Evolutionary conservation across 2,329 filamentous ascomycete species (phyloP), one percentile per base, ranked within the genome.

Genomic region (Lizonia empirigonia): DNA sequence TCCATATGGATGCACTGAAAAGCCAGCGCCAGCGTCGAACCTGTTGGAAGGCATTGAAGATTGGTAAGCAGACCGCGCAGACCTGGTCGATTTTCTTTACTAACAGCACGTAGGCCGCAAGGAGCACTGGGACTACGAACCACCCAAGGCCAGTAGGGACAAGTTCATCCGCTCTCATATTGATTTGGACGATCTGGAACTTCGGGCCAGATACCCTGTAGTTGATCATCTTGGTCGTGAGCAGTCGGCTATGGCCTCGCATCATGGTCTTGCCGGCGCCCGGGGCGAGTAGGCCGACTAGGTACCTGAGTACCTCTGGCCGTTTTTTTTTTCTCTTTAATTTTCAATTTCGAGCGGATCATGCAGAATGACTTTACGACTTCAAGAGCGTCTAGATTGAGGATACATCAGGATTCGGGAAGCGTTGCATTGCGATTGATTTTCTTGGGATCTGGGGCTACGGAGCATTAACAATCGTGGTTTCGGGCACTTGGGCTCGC

Each of bases 91-190:
- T n/a, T n/a, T n/a, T n/a, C n/a, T n/a, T n/a, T n/a, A n/a, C n/a
- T n/a, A n/a, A n/a, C n/a, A n/a, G n/a, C n/a, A n/a, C n/a, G n/a
- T n/a, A n/a, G n/a, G 65, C 23, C 64, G 62, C 13, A 62, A 63
- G 42, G 88, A 89, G 30, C 83, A 85, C 69, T 97, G 92, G 92
- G 92, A 97, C 74, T 89, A 88, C 74, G 83, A 92, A 75, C 91
- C 91, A 0, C 76, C 81, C 3, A 85, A 89, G 59, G 84, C 90
- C 65, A 88, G 86, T 20, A 77, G 81, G 38, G 79, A 84, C 59
- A 88, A 87, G 80, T 86, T 76, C 74, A 95, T 97, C 64, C 89
- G 92, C 49, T 90, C 87, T 26, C 87, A 89, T 68, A 87, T 91
- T 63, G 86, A 89, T 15, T 82, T 94, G 1, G 90, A 94, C 67